Evolutionary conservation across 345 rosid genomes (phyloP).

Genomic region (Cardamine resedifolia): DNA sequence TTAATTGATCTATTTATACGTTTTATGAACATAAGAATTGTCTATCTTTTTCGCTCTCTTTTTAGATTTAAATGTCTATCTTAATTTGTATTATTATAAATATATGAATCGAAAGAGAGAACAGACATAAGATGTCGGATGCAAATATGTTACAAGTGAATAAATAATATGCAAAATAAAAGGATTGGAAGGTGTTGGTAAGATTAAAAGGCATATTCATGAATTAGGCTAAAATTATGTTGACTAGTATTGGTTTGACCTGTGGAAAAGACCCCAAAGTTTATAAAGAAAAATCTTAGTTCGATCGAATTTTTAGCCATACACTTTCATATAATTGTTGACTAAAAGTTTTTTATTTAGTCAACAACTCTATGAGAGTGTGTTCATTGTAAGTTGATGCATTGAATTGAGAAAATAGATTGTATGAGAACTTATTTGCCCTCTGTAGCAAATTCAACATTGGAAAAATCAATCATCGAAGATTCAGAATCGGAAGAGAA

Average conservation of each 20-base stretch:
- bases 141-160: not conserved
- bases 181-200: not conserved
- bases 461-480: not conserved
- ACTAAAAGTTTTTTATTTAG: no score
- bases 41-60: not conserved
- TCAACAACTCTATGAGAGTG: no score
- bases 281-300: not conserved
- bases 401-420: not conserved
- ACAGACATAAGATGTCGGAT: not conserved
- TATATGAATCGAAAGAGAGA: not conserved
- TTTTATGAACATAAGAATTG: conserved; percentile 1
- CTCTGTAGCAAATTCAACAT: not conserved
- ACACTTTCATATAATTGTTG: not conserved
- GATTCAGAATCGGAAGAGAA: not conserved
- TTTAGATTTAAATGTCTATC: not conserved
- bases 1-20: not conserved
- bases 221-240: not conserved
- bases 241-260: not conserved
- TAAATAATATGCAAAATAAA: not conserved
- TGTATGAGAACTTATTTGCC: not conserved
- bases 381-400: not conserved
- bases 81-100: not conserved
- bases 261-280: not conserved
- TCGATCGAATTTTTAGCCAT: not conserved
- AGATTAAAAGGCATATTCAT: not conserved